Evolutionary conservation across 169 alveolate species (phyloP).

Genomic region (Plasmodium falciparum): DNA sequence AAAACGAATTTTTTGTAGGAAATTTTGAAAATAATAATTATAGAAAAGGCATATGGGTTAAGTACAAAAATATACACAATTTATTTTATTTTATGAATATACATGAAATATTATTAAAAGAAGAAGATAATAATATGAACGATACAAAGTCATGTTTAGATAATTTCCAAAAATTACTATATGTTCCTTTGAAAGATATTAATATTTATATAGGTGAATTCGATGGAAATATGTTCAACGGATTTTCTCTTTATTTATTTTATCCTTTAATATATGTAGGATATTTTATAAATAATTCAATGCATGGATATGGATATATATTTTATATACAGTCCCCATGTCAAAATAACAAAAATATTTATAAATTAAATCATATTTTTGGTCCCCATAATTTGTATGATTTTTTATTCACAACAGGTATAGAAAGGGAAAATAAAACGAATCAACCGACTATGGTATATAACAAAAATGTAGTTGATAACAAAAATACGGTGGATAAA

Average conservation of each 20-base stretch:
- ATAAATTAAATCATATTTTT: constrained; percentile 2
- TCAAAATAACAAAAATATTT: neutral
- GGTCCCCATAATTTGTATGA: neutral
- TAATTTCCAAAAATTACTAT: constrained; percentile 32
- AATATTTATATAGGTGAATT: constrained; percentile 63
- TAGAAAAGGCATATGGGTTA: constrained; percentile 70
- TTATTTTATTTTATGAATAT: constrained; percentile 58
- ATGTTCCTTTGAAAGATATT: constrained; percentile 54
- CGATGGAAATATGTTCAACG: constrained; percentile 50
- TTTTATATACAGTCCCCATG: constrained; percentile 14
- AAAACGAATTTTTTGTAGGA: constrained; percentile 39
- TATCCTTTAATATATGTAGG: constrained; percentile 63
- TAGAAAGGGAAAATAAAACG: neutral
- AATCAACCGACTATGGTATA: neutral
- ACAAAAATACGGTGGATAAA: neutral
- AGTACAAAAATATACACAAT: constrained; percentile 59
- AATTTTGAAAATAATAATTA: constrained; percentile 22
- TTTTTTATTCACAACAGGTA: constrained; percentile 1
- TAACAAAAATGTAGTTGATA: neutral
- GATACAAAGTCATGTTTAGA: neutral
- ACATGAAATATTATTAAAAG: constrained; percentile 10
- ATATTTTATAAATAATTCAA: constrained; percentile 43
- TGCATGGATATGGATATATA: constrained; percentile 60
- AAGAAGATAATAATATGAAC: neutral
- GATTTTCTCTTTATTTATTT: constrained; percentile 39